phyloP scores from a whole-genome alignment of 768 basidiomycete species.

The Pleurotus tuoliensis region DNA sequence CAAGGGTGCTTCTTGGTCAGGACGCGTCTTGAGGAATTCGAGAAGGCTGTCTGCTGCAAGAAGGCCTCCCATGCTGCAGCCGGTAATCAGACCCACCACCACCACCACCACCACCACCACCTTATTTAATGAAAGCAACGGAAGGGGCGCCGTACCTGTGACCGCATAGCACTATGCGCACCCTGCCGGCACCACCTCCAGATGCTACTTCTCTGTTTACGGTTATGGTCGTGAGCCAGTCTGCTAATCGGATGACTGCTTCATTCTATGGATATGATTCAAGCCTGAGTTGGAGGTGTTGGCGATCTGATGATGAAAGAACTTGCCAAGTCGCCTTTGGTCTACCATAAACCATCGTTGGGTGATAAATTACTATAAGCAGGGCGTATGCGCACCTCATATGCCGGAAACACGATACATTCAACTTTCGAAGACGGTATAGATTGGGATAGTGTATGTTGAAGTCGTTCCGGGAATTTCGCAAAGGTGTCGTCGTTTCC shows the following conservation, averaged over 20 bases:
- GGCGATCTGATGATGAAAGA: background rate
- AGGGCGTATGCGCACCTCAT: slow-evolving; percentile 54
- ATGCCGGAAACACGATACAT: slow-evolving; percentile 82
- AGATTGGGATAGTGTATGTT: slow-evolving; percentile 70
- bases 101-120: background rate
- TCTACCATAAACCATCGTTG: slow-evolving; percentile 39
- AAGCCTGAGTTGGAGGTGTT: slow-evolving; percentile 6
- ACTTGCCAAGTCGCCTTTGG: slow-evolving; percentile 85
- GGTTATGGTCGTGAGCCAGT: slow-evolving; percentile 88
- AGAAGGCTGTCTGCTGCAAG: slow-evolving; percentile 81
- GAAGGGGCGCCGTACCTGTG: slow-evolving; percentile 58
- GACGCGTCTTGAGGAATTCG: slow-evolving; percentile 65
- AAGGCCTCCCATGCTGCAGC: slow-evolving; percentile 84
- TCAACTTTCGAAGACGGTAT: slow-evolving; percentile 57
- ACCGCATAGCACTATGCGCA: slow-evolving; percentile 83
- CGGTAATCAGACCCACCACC: background rate
- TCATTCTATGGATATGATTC: slow-evolving; percentile 45
- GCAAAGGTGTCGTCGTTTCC: slow-evolving; percentile 66
- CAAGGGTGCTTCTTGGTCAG: slow-evolving; percentile 60
- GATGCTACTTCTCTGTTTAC: slow-evolving; percentile 78
- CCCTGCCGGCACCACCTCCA: slow-evolving; percentile 68
- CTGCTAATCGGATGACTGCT: slow-evolving; percentile 82
- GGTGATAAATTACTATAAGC: slow-evolving; percentile 3
- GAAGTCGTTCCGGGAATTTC: slow-evolving; percentile 74
- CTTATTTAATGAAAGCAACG: background rate